Conservation (phyloP, 148 eudicot species). For the Polygonum aviculare region DNA sequence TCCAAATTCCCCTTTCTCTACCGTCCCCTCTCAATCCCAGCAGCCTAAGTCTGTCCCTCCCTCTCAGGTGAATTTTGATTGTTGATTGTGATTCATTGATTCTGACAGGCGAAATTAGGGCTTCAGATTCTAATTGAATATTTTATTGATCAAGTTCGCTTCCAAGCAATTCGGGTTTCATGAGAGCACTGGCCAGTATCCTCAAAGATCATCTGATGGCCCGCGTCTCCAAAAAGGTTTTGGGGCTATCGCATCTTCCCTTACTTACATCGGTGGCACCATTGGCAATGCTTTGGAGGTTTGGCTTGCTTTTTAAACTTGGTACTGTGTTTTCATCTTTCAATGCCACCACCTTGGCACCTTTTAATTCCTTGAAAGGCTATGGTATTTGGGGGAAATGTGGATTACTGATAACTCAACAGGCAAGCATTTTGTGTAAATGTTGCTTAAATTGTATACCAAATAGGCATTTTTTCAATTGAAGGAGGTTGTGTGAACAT, state of each 20-base stretch:
- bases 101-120: neutral
- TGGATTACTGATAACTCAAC: neutral
- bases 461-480: neutral
- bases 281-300: constrained; percentile 83
- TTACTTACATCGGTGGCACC: constrained; percentile 55
- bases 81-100: neutral
- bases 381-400: constrained; percentile 4
- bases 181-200: constrained; percentile 16
- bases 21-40: neutral
- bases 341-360: neutral
- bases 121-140: neutral
- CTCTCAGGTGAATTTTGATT: neutral
- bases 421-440: neutral
- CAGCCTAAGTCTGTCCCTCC: neutral
- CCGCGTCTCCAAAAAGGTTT: constrained; percentile 56
- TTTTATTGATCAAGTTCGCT: neutral
- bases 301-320: constrained; percentile 13
- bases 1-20: neutral
- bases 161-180: constrained; percentile 18
- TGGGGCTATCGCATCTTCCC: constrained; percentile 57
- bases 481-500: neutral
- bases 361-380: neutral
- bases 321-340: neutral
- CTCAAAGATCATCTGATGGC: constrained; percentile 35
- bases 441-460: neutral